Conservation (phyloP, 2,329 filamentous ascomycete species). For the Penicillium sp. region DNA sequence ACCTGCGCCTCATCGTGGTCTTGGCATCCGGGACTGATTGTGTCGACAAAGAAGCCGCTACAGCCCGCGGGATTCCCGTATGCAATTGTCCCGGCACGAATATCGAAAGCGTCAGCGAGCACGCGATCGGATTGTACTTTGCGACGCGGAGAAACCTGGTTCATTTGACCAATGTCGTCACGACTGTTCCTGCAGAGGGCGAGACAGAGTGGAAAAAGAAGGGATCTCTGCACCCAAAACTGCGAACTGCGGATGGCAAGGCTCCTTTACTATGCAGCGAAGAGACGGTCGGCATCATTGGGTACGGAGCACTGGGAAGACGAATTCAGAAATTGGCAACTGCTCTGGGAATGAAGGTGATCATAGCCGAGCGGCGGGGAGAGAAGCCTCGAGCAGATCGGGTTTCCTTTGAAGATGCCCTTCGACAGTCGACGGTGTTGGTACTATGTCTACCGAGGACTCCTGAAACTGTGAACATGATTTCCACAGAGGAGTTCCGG, state of each 20-base stretch:
- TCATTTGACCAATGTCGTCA: constrained; percentile 37
- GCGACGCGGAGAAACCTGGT: constrained; percentile 50
- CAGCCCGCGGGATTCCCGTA: constrained; percentile 49
- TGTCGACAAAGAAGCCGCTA: constrained; percentile 50
- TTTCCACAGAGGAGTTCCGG: constrained; percentile 45
- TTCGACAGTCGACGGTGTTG: constrained; percentile 36
- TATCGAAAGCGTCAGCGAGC: constrained; percentile 53
- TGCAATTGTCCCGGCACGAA: constrained; percentile 54
- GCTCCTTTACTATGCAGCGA: constrained; percentile 51
- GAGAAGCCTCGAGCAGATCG: constrained; percentile 19
- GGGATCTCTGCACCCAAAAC: constrained; percentile 38
- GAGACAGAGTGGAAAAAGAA: constrained; percentile 46
- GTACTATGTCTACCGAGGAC: constrained; percentile 36
- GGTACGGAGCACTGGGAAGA: constrained; percentile 54
- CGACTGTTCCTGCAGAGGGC: constrained; percentile 22
- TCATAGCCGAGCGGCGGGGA: not conserved
- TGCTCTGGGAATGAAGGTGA: not conserved
- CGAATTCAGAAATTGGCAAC: not conserved
- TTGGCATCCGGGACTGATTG: constrained; percentile 54
- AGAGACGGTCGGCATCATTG: constrained; percentile 54
- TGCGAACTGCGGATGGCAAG: constrained; percentile 26
- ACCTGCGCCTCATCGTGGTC: constrained; percentile 49
- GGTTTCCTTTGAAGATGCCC: constrained; percentile 35
- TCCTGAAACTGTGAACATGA: constrained; percentile 37
- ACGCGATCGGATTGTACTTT: constrained; percentile 49